A percentile compares a stretch with the other conserved stretches of the same genome.
These are phyloP conservation scores for Serpula lacrymans DNA, from an alignment of 768 basidiomycete species.

Conservation along the genomic window DNA sequence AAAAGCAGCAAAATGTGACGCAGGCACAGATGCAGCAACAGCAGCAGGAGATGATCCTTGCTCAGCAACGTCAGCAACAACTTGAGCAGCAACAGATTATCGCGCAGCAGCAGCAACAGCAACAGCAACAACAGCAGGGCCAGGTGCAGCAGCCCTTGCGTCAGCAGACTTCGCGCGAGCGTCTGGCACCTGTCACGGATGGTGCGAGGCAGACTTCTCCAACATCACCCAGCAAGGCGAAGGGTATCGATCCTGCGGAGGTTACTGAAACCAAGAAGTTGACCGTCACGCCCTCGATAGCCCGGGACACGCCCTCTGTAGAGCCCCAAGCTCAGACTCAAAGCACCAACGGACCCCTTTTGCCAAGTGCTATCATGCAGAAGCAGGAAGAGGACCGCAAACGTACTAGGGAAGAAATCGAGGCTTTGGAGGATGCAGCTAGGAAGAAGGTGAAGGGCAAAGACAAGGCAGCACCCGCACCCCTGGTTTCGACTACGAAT, in stretches of 20 bases:
- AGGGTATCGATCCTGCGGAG: conserved; percentile 61
- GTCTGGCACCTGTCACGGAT: conserved; percentile 33
- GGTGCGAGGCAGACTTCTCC: conserved; percentile 25
- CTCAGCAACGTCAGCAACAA: conserved; percentile 30
- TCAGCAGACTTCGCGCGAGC: conserved; percentile 47
- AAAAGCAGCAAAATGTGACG: conserved; percentile 29
- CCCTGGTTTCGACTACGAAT: conserved; percentile 27
- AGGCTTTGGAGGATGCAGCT: conserved; percentile 40
- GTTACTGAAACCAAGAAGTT: conserved; percentile 73
- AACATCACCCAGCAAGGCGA: conserved; percentile 22
- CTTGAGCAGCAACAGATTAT: conserved; percentile 1
- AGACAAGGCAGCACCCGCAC: conserved; percentile 38
- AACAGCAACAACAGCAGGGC: conserved; percentile 18
- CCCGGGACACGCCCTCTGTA: conserved; percentile 44
- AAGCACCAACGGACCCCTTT: conserved; percentile 22
- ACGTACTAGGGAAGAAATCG: conserved; percentile 48
- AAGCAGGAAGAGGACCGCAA: conserved; percentile 54
- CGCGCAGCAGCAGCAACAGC: conserved; percentile 30
- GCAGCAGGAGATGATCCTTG: conserved; percentile 23
- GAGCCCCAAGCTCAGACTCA: conserved; percentile 9
- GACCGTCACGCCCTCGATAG: conserved; percentile 75
- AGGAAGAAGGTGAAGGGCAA: conserved; percentile 49
- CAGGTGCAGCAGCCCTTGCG: conserved; percentile 30
- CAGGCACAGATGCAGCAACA: conserved; percentile 17
- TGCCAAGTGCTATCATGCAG: conserved; percentile 38